Percentiles rank a stretch among this genome's conserved stretches.
Conservation (phyloP, 371 early-diverging fungal species). For the Haplosporangium sp. region DNA sequence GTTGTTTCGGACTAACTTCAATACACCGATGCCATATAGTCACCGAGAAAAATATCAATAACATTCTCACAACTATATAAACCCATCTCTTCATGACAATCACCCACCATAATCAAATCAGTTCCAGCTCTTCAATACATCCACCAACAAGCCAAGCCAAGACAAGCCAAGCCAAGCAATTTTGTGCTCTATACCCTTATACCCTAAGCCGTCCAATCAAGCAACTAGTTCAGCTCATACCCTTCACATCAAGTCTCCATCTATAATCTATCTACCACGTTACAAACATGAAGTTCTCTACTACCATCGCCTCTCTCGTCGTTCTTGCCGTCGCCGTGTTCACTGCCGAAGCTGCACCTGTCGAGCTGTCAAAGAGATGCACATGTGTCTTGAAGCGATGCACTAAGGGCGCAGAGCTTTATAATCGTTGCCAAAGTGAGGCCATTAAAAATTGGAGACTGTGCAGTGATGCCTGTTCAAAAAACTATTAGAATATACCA, state of each 20-base stretch:
- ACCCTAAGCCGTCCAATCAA: not conserved
- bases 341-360: not conserved
- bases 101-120: not conserved
- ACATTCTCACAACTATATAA: not conserved
- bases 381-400: not conserved
- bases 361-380: not conserved
- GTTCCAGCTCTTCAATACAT: not conserved
- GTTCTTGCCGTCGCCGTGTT: not conserved
- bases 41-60: not conserved
- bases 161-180: no score
- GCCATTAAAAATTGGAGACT: not conserved
- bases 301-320: not conserved
- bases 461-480: no score
- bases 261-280: not conserved
- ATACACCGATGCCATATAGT: not conserved
- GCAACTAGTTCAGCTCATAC: no score
- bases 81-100: not conserved
- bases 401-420: not conserved
- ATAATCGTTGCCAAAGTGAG: no score
- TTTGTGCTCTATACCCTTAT: not conserved
- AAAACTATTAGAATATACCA: not conserved
- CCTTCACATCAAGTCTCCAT: not conserved
- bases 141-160: not conserved
- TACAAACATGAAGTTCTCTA: constrained; percentile 10
- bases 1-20: constrained; percentile 1